A percentile compares a stretch with the other conserved stretches of the same genome.
Evolutionary conservation across 1,139 yeast genomes (phyloP).

Genomic region (Hyphopichia fennica): DNA sequence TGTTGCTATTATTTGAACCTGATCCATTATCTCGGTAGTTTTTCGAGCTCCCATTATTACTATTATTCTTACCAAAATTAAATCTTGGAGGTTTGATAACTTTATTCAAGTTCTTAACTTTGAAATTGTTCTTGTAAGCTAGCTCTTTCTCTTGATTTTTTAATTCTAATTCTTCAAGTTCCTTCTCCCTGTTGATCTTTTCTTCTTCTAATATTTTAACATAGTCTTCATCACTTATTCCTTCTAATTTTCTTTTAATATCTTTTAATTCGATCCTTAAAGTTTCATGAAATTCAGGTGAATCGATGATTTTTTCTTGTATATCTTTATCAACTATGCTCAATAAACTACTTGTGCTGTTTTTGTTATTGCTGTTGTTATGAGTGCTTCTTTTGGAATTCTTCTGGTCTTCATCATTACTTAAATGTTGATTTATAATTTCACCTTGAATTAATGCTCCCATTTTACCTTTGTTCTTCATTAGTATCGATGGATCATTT

Average conservation of each 20-base stretch:
- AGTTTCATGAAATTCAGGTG: conserved; percentile 37
- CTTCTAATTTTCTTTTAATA: conserved; percentile 31
- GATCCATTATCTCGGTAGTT: conserved; percentile 6
- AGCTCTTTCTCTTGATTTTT: conserved; percentile 11
- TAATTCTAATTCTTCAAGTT: conserved; percentile 5
- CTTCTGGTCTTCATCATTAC: conserved; percentile 7
- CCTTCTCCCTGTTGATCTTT: conserved; percentile 5
- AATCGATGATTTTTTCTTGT: conserved; percentile 46
- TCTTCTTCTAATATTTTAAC: conserved; percentile 21
- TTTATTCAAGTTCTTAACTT: conserved; percentile 24
- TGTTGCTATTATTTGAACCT: background rate
- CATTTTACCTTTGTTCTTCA: conserved; percentile 52
- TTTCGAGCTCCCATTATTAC: conserved; percentile 2
- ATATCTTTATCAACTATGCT: conserved; percentile 48
- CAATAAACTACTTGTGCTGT: conserved; percentile 16
- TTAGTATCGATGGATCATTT: conserved; percentile 48
- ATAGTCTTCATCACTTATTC: conserved; percentile 45
- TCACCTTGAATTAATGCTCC: conserved; percentile 57
- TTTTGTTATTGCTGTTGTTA: too few relatives aligned
- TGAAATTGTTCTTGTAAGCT: conserved; percentile 26
- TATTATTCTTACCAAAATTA: conserved; percentile 16
- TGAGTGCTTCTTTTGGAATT: conserved; percentile 3
- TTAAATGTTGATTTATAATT: conserved; percentile 28
- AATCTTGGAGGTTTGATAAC: conserved; percentile 34
- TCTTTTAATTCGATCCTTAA: conserved; percentile 37